Base-by-base conservation (phyloP, 208 protist genomes). In the Sergeia podlipaevii region DNA sequence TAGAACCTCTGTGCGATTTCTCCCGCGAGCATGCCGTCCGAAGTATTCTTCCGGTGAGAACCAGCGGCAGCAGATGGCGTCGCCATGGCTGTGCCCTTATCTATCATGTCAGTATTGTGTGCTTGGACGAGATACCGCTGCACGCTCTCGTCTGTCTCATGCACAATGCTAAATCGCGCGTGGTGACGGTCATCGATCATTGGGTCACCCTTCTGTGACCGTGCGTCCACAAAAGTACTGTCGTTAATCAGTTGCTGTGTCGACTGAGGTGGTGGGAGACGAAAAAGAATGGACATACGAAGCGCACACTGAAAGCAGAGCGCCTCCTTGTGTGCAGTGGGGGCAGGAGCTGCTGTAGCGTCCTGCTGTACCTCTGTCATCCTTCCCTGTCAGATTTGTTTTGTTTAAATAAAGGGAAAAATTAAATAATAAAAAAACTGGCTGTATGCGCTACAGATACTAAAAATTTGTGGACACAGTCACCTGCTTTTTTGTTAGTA, bases 251-350 rank as follows among this genome's bases (percentile, higher is more conserved):
- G 50, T 20, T 80, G 65, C 0, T 45, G 27, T 15, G 65, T 44
- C 8, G 59, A 55, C 27, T 47, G 50, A 28, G 85, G 85, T 11
- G 80, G 55, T 0, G 74, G 41, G 24, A 73, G 67, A 23, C 79
- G 68, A 49, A 81, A 80, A 38, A 94, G 63, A 52, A 89, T 94
- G 2, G 87, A 89, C 87, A 94, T 91, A 42, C 87, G 82, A 30
- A 90, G 57, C 26, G 83, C 87, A 62, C 87, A 94, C 29, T 56
- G 51, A 45, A 90, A 87, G 54, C 87, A 94, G 26, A 94, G 47
- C 5, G 42, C 62, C 39, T 80, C 64, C 63, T 80, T 86, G 37
- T 45, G 17, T 17, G 11, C 21, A 39, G 5, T 30, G 37, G 8
- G 26, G 52, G 10, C 8, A 29, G 5, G 34, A n/a, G 13, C 34